phyloP scores from a whole-genome alignment of 169 alveolate species.

The Eimeria maxima region DNA sequence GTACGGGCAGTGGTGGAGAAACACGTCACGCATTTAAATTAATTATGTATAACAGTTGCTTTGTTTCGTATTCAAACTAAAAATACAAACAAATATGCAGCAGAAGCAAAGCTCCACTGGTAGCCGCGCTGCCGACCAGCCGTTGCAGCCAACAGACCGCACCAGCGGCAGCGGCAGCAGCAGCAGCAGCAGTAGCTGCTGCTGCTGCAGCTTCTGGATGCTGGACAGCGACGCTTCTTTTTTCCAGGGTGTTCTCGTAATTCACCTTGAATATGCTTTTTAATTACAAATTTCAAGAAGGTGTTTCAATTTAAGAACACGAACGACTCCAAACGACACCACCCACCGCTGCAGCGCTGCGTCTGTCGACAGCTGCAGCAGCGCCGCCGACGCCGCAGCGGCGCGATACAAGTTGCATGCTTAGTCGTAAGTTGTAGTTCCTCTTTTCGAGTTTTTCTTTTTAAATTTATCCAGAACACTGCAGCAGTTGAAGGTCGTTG shows the following conservation, averaged over 20 bases:
- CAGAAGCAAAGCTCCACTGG: background rate
- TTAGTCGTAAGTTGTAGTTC: background rate
- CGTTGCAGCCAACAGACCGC: conserved; percentile 12
- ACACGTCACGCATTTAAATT: no score
- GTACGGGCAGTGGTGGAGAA: no score
- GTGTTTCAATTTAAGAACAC: background rate
- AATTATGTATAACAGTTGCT: no score
- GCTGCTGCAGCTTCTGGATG: background rate
- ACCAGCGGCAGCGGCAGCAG: conserved; percentile 13
- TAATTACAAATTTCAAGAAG: no score
- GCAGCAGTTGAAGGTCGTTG: background rate
- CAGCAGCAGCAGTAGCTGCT: background rate
- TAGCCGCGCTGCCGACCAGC: conserved; percentile 1
- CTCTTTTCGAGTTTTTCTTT: background rate
- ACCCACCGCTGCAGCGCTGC: background rate
- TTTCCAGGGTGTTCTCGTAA: background rate
- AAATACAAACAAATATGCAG: background rate
- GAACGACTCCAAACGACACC: background rate
- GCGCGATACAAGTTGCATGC: background rate
- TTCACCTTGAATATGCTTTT: background rate
- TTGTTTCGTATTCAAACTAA: no score
- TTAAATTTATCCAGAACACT: no score
- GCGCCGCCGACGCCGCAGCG: background rate
- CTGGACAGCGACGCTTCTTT: background rate
- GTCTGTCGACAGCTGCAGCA: background rate